Evolutionary conservation across 805 yeast genomes (phyloP).

Genomic region (Hanseniaspora hatyaiensis): DNA sequence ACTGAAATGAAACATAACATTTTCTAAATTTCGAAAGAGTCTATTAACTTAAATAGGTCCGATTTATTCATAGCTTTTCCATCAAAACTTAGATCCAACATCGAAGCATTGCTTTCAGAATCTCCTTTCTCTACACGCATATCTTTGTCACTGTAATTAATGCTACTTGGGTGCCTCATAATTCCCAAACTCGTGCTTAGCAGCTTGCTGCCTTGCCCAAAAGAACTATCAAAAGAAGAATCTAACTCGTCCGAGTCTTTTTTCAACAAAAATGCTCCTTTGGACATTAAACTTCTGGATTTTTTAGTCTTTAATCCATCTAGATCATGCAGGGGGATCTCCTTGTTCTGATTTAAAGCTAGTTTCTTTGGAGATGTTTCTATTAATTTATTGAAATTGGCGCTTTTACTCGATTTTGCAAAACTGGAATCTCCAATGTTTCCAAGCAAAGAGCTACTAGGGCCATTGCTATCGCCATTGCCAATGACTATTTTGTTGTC

Average conservation of each 20-base stretch:
- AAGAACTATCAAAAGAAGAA: too few relatives aligned
- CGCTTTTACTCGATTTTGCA: background rate
- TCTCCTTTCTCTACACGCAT: background rate
- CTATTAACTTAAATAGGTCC: constrained; percentile 34
- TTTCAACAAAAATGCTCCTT: background rate
- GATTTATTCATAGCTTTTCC: constrained; percentile 37
- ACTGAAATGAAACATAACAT: too few relatives aligned
- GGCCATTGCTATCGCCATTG: background rate
- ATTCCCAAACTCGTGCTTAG: too few relatives aligned
- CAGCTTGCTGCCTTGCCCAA: too few relatives aligned
- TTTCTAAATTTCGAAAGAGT: constrained; percentile 23
- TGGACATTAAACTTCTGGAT: constrained; percentile 5
- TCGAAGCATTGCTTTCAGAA: background rate
- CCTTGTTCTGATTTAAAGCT: background rate
- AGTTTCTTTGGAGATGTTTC: constrained; percentile 14
- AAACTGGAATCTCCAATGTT: constrained; percentile 9
- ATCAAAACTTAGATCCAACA: constrained; percentile 35
- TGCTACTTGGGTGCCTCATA: background rate
- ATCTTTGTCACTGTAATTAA: background rate
- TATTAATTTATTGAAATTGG: constrained; percentile 11
- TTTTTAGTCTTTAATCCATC: background rate
- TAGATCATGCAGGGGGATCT: too few relatives aligned
- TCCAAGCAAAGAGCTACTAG: background rate
- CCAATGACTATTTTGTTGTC: too few relatives aligned
- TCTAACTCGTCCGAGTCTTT: background rate